Base-by-base conservation (phyloP, 495 filamentous ascomycete species). In the Aspergillus ellipticus region DNA sequence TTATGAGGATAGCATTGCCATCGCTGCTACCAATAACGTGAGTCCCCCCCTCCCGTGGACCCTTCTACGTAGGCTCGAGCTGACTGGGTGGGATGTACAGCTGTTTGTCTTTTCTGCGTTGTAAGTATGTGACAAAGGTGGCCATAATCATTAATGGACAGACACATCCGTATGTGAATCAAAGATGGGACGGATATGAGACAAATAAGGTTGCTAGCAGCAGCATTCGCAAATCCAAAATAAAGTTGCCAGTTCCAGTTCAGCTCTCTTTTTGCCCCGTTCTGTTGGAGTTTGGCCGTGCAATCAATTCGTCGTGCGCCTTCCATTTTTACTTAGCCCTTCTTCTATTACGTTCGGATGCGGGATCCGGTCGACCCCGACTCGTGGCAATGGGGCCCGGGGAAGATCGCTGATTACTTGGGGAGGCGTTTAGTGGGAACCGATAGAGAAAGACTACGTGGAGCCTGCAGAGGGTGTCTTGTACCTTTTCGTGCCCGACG, bases 61-160 rank as follows among this genome's bases (percentile, higher is more conserved):
- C 37, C 11, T 43, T n/a, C 24, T 7, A 50, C 3, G 31, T 54
- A 8, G 31, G 16, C 51, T 19, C 49, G 6, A 21, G 8, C 39
- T 56, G 52, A 48, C 66, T 74, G 59, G 70, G 59, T 42, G 20
- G 22, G 13, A 39, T 49, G 20, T 59, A 42, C 54, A 78, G 94
- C 85, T 98, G 66, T 98, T 98, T 78, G 95, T 98, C 66, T 98
- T 98, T 78, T 98, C 94, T 57, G 94, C 94, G 73, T 83, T 98
- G 79, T 98, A 87, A 79, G 58, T 60, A 50, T 35, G 47, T 45
- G 45, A 53, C 31, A 21, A n/a, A 54, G 56, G 52, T 52, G 51
- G 59, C 64, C 55, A 55, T 63, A 55, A 60, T 61, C 53, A 58
- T 62, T 54, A 60, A 63, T 60, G 64, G 59, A 67, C 55, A 65